A percentile compares a stretch with the other conserved stretches of the same genome.
Evolutionary conservation across 306 rosid genomes (phyloP).

Genomic region (Cucumis cinereus): DNA sequence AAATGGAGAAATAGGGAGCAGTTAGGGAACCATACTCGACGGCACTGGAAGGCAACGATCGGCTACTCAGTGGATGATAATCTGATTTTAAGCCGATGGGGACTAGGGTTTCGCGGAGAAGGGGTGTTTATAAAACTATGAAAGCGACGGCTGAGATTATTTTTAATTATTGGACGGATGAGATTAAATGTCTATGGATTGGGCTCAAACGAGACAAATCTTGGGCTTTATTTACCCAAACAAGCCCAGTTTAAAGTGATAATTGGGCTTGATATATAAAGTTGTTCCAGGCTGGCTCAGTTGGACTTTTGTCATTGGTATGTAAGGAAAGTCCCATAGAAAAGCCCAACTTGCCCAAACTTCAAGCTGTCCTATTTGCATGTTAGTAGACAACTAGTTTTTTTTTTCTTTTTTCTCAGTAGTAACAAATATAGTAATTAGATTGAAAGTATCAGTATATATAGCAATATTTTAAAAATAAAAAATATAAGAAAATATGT

Average conservation of each 20-base stretch:
- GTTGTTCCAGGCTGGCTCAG: background rate
- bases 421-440: too few species aligned
- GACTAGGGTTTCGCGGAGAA: background rate
- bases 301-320: background rate
- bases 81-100: background rate
- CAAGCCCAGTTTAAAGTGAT: background rate
- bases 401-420: too few species aligned
- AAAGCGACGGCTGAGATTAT: conserved; percentile 9
- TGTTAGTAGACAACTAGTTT: too few species aligned
- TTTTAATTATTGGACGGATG: conserved; percentile 5
- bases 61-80: background rate
- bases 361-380: too few species aligned
- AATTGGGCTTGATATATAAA: background rate
- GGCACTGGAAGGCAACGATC: conserved; percentile 1
- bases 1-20: background rate
- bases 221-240: background rate
- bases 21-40: background rate
- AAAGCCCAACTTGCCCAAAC: background rate
- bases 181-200: background rate
- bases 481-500: too few species aligned
- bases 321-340: background rate
- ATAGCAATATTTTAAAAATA: too few species aligned
- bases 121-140: background rate
- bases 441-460: too few species aligned
- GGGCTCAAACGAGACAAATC: background rate